phyloP scores from a whole-genome alignment of 2,329 filamentous ascomycete genomes.

The Curvularia lunata region DNA sequence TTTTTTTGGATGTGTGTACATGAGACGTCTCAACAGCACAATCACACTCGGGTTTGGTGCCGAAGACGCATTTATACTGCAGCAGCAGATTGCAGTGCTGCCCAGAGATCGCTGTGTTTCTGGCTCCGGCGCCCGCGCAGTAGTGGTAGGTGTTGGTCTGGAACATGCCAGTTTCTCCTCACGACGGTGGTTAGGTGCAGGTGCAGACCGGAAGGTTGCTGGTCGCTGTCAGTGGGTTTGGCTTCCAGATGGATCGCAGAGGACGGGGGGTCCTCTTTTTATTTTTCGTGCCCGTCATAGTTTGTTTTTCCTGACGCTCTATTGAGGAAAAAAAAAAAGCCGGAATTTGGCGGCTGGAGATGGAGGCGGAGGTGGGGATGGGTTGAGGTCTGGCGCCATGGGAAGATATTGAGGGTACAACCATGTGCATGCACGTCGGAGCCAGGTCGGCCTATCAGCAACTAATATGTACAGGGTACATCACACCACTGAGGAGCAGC shows the following conservation, averaged over 20 bases:
- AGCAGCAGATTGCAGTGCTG: not conserved
- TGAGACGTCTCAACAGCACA: not conserved
- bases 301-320: not conserved
- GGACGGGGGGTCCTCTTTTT: not conserved
- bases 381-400: not conserved
- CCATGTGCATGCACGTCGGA: not conserved
- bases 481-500: slow-evolving; percentile 4
- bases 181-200: not conserved
- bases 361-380: not conserved
- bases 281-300: not conserved
- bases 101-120: not conserved
- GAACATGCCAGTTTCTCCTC: not conserved
- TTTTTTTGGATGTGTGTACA: not conserved
- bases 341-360: not conserved
- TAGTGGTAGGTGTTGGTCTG: not conserved
- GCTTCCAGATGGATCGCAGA: not conserved
- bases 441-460: slow-evolving; percentile 3
- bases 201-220: too few relatives aligned
- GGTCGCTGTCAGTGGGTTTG: not conserved
- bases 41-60: not conserved
- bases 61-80: not conserved
- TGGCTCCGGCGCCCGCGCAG: not conserved
- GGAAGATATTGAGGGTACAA: not conserved
- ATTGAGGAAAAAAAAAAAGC: not conserved
- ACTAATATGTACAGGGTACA: slow-evolving; percentile 1